Evolutionary conservation across 2,329 filamentous ascomycete species (phyloP), one percentile per base, ranked within the genome.

Genomic region (Claviceps monticola): DNA sequence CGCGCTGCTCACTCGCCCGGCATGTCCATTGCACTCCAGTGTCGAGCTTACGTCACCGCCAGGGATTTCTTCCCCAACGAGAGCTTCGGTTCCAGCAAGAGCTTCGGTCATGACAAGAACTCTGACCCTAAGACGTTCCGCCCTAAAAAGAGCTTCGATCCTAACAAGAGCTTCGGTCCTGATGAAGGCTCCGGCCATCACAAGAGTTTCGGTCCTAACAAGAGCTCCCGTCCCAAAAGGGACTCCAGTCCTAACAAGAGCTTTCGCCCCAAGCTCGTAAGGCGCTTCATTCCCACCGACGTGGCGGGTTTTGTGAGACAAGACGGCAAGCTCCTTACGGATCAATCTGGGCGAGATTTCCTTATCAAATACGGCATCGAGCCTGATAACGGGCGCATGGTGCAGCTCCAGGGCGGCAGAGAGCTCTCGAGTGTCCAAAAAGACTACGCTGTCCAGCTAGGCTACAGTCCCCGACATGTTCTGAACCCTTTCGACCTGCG

Each of bases 401-500:
- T 47, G 17, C 53, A 51, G n/a, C 51, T 56, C 21, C 46, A 50
- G 6, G 41, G 51, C 13, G 54, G 46, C 23, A 37, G 37, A 0
- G 53, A 54, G 11, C 43, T 62, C 4, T 48, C 51, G 8, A 43
- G 45, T 17, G 41, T 62, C 4, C 23, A 49, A 9, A 49, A 51
- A 3, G 44, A 55, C 6, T 65, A 62, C 48, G 50, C 54, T 34
- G 56, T 61, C 48, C 55, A 50, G 2, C 41, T 68, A 7, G 57
- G 56, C 17, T 65, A 62, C 48, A 61, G 57, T 19, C 52, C 60
- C 9, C 49, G 53, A 8, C 62, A 71, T 54, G 56, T 66, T 51
- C 55, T 71, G 46, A 59, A 64, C 34, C 62, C 63, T 4, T 61
- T 62, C 52, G 60, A 70, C 50, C 55, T 66, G 14, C 56, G 56